Evolutionary conservation across 2,329 filamentous ascomycete species (phyloP), one percentile per base, ranked within the genome.

Genomic region (Macrophomina phaseolina): DNA sequence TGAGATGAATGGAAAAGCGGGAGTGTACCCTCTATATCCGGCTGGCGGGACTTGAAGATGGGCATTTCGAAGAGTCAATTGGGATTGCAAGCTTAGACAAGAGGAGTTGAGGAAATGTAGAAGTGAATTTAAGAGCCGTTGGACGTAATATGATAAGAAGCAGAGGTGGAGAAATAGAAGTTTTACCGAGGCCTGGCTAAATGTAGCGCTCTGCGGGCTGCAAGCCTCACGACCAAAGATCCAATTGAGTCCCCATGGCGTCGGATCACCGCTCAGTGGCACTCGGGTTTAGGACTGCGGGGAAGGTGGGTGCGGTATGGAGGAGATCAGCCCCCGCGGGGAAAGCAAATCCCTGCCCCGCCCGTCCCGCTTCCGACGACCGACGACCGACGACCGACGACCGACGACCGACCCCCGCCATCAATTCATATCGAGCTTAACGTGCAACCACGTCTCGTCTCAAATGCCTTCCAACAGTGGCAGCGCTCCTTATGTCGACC

Each of bases 11-110:
- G 23, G 23, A 23, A 23, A 23, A 23, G 23, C 23, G 23, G 23
- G 23, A 23, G 23, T 23, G 23, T 70, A 82, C 81, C 71, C 55
- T 82, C 76, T 62, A 83, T 76, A 52, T 78, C 76, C 16, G 80
- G 79, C 66, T 82, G 80, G 64, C 73, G 75, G 16, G 81, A 82
- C 65, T 78, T 78, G 72, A 81, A 81, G 18, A 79, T 75, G 1
- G 75, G 72, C 77, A 79, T 79, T 11, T 67, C 74, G 66, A 40
- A 23, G 23, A 6, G 23, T 52, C 23, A n/a, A 30, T n/a, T 16
- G 7, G 11, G 36, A 3, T 30, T 9, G 32, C 1, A 9, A 46
- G 18, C 9, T 16, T 45, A 45, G 48, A 6, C 42, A 64, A 45
- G 18, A 12, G 18, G 12, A 42, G 3, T 6, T 9, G 23, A 23